Evolutionary conservation across 2,329 filamentous ascomycete species (phyloP).

Genomic region (Rhinocladiella mackenziei): DNA sequence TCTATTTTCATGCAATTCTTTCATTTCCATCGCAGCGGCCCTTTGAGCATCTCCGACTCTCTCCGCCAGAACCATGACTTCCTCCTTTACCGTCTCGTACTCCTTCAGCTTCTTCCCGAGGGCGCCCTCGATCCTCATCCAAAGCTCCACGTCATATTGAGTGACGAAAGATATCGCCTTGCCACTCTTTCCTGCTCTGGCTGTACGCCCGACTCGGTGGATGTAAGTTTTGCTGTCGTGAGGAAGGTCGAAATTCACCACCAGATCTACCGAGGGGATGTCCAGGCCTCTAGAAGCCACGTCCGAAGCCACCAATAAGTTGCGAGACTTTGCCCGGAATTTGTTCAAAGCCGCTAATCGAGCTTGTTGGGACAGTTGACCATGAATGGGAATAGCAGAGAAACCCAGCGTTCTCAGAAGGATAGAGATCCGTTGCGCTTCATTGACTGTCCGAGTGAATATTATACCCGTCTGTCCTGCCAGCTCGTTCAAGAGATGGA

Average conservation of each 20-base stretch:
- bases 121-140: constrained; percentile 74
- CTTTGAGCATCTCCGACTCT: constrained; percentile 79
- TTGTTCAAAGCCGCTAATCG: constrained; percentile 86
- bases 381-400: constrained; percentile 86
- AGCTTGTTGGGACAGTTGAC: constrained; percentile 81
- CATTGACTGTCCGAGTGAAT: constrained; percentile 87
- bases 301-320: constrained; percentile 88
- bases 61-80: constrained; percentile 75
- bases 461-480: constrained; percentile 82
- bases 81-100: constrained; percentile 68
- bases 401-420: constrained; percentile 81
- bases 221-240: constrained; percentile 86
- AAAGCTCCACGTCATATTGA: constrained; percentile 82
- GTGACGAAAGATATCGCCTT: constrained; percentile 76
- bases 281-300: constrained; percentile 87
- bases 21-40: constrained; percentile 74
- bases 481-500: constrained; percentile 81
- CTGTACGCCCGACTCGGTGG: constrained; percentile 81
- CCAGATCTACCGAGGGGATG: constrained; percentile 80
- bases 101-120: constrained; percentile 71
- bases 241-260: constrained; percentile 80
- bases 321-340: constrained; percentile 73
- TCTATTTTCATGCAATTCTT: constrained; percentile 65
- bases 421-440: constrained; percentile 80
- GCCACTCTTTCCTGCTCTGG: constrained; percentile 78